phyloP scores from a whole-genome alignment of 371 early-diverging fungal genomes.

The Rhizopus delemar region DNA sequence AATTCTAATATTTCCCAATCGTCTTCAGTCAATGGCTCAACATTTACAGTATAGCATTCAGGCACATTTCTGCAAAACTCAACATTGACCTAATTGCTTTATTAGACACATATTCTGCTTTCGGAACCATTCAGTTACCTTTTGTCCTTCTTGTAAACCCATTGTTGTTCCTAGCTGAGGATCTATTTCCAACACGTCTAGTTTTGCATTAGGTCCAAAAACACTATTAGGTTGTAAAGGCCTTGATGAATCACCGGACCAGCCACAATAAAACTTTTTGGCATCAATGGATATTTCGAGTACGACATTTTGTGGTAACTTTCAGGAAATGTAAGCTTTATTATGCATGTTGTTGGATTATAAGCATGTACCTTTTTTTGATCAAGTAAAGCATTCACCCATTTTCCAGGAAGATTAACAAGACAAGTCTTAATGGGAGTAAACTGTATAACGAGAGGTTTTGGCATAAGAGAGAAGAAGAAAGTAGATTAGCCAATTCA shows the following conservation, averaged over 20 bases:
- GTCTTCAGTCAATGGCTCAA: constrained; percentile 77
- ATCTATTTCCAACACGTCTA: constrained; percentile 74
- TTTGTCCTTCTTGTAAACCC: constrained; percentile 69
- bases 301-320: constrained; percentile 67
- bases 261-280: constrained; percentile 63
- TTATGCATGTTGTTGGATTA: neutral
- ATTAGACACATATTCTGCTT: neutral
- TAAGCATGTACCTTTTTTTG: constrained; percentile 58
- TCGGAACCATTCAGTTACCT: constrained; percentile 38
- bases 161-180: constrained; percentile 66
- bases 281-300: constrained; percentile 46
- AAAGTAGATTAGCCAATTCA: neutral
- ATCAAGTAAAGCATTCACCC: constrained; percentile 68
- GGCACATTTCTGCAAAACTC: constrained; percentile 64
- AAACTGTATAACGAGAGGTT: constrained; percentile 59
- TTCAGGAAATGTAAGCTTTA: neutral
- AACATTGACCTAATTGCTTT: constrained; percentile 54
- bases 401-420: constrained; percentile 64
- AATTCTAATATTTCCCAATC: constrained; percentile 91
- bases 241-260: constrained; percentile 69
- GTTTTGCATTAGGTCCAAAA: constrained; percentile 43
- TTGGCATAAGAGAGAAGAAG: constrained; percentile 40
- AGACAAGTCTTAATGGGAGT: constrained; percentile 63
- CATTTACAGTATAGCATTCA: constrained; percentile 66
- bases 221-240: constrained; percentile 42